Percentiles rank a stretch among this genome's conserved stretches.
These are phyloP conservation scores for Neolecta irregularis DNA, from an alignment of 1,139 yeast genomes.

Conservation along the genomic window DNA sequence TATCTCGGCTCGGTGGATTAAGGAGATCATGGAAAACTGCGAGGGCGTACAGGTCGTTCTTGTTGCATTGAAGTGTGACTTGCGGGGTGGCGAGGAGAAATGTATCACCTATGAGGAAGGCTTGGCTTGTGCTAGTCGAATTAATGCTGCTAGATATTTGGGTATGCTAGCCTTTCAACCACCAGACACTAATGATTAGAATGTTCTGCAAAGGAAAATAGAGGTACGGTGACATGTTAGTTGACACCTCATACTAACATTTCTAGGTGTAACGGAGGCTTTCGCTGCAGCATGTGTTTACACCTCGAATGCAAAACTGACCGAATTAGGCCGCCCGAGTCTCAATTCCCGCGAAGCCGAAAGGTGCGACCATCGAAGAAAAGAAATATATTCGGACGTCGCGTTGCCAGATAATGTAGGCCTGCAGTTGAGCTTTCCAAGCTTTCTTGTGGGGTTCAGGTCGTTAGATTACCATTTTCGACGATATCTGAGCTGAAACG, in stretches of 20 bases:
- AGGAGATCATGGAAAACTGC: slow-evolving; percentile 91
- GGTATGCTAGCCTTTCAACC: slow-evolving; percentile 37
- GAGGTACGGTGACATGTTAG: slow-evolving; percentile 35
- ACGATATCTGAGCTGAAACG: no score
- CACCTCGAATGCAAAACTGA: no score
- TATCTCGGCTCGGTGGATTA: slow-evolving; percentile 91
- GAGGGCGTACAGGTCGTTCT: slow-evolving; percentile 88
- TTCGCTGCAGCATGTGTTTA: no score
- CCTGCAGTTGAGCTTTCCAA: no score
- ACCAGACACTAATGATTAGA: slow-evolving; percentile 28
- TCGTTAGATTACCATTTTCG: no score
- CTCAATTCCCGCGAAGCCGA: slow-evolving; percentile 3
- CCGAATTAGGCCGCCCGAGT: slow-evolving; percentile 5
- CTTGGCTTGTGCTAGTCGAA: slow-evolving; percentile 65
- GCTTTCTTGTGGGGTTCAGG: no score
- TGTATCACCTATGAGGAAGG: slow-evolving; percentile 72
- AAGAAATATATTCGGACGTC: no score
- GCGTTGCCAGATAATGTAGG: no score
- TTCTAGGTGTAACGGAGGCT: slow-evolving; percentile 2
- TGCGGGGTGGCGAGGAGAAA: slow-evolving; percentile 36
- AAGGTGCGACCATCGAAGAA: not conserved
- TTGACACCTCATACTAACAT: not conserved
- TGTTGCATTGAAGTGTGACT: slow-evolving; percentile 88
- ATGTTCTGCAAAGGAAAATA: slow-evolving; percentile 83
- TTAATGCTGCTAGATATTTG: slow-evolving; percentile 32